These are phyloP conservation scores for Cladosporium sp. DNA, from an alignment of 2,329 filamentous ascomycete species.

Conservation along the genomic window DNA sequence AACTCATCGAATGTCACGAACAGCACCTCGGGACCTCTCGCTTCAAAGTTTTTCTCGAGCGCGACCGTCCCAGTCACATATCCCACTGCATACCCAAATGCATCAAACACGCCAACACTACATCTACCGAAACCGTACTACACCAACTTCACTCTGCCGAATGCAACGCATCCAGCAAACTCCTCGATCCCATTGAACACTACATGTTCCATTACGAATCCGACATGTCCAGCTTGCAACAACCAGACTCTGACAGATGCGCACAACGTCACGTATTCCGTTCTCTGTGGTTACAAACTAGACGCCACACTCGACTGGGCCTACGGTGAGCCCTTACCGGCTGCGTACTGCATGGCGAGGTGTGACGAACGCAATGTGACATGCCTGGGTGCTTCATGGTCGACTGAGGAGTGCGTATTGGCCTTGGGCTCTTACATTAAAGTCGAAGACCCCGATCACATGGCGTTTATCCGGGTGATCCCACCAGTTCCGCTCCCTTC, in stretches of 20 bases:
- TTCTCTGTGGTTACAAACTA: slow-evolving; percentile 17
- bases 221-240: slow-evolving; percentile 23
- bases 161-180: not conserved
- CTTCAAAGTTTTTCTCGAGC: not conserved
- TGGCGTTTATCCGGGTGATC: slow-evolving; percentile 4
- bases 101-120: not conserved
- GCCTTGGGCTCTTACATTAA: not conserved
- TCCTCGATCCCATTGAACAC: slow-evolving; percentile 5
- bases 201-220: slow-evolving; percentile 16
- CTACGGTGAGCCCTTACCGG: slow-evolving; percentile 4
- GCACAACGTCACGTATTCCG: slow-evolving; percentile 23
- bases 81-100: not conserved
- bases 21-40: not conserved
- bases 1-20: not conserved
- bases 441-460: slow-evolving; percentile 1
- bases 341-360: slow-evolving; percentile 1
- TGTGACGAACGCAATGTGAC: slow-evolving; percentile 10
- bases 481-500: not conserved
- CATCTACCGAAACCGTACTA: not conserved
- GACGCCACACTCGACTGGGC: slow-evolving; percentile 8
- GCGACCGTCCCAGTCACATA: not conserved
- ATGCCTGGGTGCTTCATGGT: slow-evolving; percentile 5
- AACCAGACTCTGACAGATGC: slow-evolving; percentile 19
- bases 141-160: slow-evolving; percentile 4
- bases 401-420: slow-evolving; percentile 9